Evolutionary conservation across 306 rosid species (phyloP), one percentile per base, ranked within the genome.

Genomic region (Fagus sylvatica): DNA sequence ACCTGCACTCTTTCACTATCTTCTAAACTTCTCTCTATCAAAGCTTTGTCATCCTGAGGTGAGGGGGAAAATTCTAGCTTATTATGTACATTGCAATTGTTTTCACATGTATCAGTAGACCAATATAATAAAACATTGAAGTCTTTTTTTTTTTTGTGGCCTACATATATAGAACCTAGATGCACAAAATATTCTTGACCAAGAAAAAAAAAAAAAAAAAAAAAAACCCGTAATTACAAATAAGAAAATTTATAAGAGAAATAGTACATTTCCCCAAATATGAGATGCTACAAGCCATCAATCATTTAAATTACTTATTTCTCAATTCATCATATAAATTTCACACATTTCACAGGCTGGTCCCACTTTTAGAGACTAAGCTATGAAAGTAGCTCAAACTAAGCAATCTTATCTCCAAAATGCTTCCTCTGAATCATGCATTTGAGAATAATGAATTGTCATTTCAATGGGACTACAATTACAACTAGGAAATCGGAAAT

Each of bases 1-100:
- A 94, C 98, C 98, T 91, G 98, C 46, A 94, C 98, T 82, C 74
- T 82, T 80, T 90, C 97, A 59, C 98, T 92, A 2, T 90, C 98
- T 56, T 81, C 83, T 72, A 94, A 88, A 81, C 98, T 94, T 77
- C 56, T 87, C 74, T 84, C 87, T 68, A 89, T 84, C 68, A 87
- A 88, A 71, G 79, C 92, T 57, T 0, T 77, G 81, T 94, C 94
- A 76, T 80, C 86, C 97, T 92, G 91, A 57, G 34, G 53, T 70
- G 55, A 66, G 75, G 71, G 66, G 53, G 51, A 6, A 73, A 30
- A 13, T n/a, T 42, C 1, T 13, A 2, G 53, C 51, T 40, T 43
- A 46, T 76, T 56, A 28, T 11, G 68, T 74, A 48, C 57, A 69
- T 67, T 34, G 36, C 72, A 61, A 69, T 36, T 61, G 22, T 80